Evolutionary conservation across 257 asterid species (phyloP).

Genomic region (Vinca minor): DNA sequence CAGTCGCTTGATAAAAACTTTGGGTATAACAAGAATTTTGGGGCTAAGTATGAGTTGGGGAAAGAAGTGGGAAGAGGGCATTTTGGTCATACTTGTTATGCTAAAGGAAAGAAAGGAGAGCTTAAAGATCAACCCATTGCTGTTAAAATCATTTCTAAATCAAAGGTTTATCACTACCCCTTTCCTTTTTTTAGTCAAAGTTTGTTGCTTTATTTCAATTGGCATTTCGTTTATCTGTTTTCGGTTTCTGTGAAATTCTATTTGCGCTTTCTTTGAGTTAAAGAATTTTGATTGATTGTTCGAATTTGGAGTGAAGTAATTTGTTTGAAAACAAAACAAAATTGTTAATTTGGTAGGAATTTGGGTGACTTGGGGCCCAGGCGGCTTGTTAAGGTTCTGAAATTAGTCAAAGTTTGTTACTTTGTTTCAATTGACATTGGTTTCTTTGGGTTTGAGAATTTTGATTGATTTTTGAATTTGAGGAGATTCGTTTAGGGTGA

Average conservation of each 20-base stretch:
- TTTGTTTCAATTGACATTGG: too few relatives aligned
- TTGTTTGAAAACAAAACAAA: too few relatives aligned
- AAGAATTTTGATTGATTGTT: neutral
- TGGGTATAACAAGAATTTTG: conserved; percentile 75
- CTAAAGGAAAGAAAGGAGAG: conserved; percentile 67
- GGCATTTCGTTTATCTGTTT: neutral
- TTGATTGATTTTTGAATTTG: too few relatives aligned
- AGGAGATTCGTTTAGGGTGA: too few relatives aligned
- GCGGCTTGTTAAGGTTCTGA: too few relatives aligned
- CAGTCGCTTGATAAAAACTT: conserved; percentile 66
- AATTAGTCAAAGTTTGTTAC: too few relatives aligned
- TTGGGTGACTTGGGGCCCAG: too few relatives aligned
- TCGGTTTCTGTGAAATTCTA: neutral
- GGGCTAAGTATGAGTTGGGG: conserved; percentile 87
- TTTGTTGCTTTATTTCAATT: neutral
- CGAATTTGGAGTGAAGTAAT: neutral
- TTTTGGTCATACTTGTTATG: conserved; percentile 93
- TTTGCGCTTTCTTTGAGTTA: neutral
- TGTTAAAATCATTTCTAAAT: conserved; percentile 83
- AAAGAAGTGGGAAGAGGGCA: conserved; percentile 95
- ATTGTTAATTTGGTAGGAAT: too few relatives aligned
- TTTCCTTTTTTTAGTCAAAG: neutral
- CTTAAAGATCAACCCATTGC: conserved; percentile 80
- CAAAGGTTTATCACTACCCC: conserved; percentile 44
- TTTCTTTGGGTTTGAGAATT: too few relatives aligned